Base-by-base conservation (phyloP, 345 rosid genomes). In the Moricandia moricandioides region DNA sequence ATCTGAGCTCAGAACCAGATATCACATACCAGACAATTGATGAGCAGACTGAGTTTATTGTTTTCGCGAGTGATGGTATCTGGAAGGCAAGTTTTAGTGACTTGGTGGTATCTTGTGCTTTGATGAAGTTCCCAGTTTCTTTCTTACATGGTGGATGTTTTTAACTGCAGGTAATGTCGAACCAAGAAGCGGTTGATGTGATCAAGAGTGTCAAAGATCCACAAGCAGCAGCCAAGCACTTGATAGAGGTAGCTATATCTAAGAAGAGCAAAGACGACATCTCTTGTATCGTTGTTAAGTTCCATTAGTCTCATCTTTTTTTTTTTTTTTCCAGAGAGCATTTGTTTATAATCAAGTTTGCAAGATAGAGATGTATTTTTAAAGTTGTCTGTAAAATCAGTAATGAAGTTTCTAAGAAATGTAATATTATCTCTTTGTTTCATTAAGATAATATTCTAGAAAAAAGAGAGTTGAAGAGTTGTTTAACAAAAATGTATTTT, bases 201-300 rank as follows among this genome's bases (percentile, higher is more conserved):
- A 83, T 89, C 49, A 89, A 62, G 73, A 75, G 82, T 60, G 61
- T 86, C 49, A 88, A 93, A 80, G 98, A 93, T 70, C 84, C 96
- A 1, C 84, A 84, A 6, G 69, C 80, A 6, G 98, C 97, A 0
- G 93, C 98, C 4, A 88, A 83, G 79, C 82, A 65, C 43, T 80
- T 93, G 83, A 88, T 85, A 33, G 93, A 88, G 3, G 84, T 82
- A 37, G 98, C 98, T 0, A 40, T 88, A 29, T 65, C 86, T 13
- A 85, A 67, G 84, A 88, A 83, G 72, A 91, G 97, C 76, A 89
- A 86, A 84, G 98, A 93, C 75, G 98, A 93, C 79, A 91, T 93
- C 69, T 93, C 97, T 10, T 93, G 97, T 85, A 80, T 93, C 66
- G 92, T 93, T 75, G 96, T 93, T 27, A 87, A 81, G 81, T 88